These are phyloP conservation scores for Pseudogymnoascus sp. DNA, from an alignment of 2,329 filamentous ascomycete species.

Conservation along the genomic window DNA sequence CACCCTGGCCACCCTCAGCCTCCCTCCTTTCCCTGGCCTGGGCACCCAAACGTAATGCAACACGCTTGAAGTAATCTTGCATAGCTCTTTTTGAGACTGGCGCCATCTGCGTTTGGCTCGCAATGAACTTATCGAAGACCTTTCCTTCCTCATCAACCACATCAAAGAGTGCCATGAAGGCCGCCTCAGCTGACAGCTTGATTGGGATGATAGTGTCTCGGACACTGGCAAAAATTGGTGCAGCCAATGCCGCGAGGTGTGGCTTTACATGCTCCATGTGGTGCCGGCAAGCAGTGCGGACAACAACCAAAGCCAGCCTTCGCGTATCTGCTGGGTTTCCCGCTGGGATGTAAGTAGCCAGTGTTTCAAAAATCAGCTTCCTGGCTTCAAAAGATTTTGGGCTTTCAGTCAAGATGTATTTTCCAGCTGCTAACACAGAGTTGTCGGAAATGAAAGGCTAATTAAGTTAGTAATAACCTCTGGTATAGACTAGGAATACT, in stretches of 20 bases:
- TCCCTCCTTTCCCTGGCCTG: constrained; percentile 86
- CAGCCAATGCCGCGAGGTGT: constrained; percentile 72
- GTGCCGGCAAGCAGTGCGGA: constrained; percentile 75
- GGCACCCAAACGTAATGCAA: constrained; percentile 73
- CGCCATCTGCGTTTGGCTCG: constrained; percentile 57
- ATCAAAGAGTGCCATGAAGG: constrained; percentile 83
- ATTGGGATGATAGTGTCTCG: constrained; percentile 89
- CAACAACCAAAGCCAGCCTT: constrained; percentile 75
- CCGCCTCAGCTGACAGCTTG: constrained; percentile 89
- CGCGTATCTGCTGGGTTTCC: constrained; percentile 76
- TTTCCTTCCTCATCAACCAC: constrained; percentile 80
- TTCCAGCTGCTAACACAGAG: constrained; percentile 80
- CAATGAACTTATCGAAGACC: constrained; percentile 88
- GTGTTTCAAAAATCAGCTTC: constrained; percentile 71
- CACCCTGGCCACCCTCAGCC: constrained; percentile 82
- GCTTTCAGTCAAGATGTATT: constrained; percentile 69
- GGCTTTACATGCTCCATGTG: constrained; percentile 75
- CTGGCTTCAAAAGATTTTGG: constrained; percentile 66
- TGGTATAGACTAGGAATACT: constrained; percentile 31
- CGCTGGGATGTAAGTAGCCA: constrained; percentile 68
- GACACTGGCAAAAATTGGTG: constrained; percentile 80
- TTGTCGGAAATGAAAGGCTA: constrained; percentile 84
- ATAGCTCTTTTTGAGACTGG: constrained; percentile 78
- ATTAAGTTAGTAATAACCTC: constrained; percentile 19
- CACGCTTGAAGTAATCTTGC: constrained; percentile 94